Base-by-base conservation (phyloP, 768 basidiomycete genomes). In the Neoboletus brunneissimus region DNA sequence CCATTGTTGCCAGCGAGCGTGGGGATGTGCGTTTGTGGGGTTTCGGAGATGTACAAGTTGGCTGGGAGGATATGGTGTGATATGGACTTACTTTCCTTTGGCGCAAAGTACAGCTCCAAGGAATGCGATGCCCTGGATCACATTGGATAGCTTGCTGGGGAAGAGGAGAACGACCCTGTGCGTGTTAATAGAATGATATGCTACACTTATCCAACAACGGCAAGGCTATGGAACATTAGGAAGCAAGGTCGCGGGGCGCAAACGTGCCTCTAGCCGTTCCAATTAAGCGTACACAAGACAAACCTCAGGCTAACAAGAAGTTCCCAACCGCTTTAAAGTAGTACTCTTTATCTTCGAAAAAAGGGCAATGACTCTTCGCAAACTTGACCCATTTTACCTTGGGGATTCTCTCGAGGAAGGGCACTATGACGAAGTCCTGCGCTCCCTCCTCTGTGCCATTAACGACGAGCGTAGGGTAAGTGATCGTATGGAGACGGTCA, bases 401-500 rank as follows among this genome's bases (percentile, higher is more conserved):
- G 8, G 64, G 64, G 15, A 71, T 67, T 0, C 64, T 61, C 48
- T 64, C 57, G 46, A 76, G 67, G 42, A 70, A 76, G 0, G 75
- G 76, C 11, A 47, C 55, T 4, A 72, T 46, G 16, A 65, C 67
- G 22, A 60, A 62, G 54, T 78, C 75, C 20, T 68, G 63, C 49
- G 72, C 73, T 29, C 66, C 63, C 47, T 78, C 78, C 58, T 73
- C 64, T 7, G 64, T 54, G 5, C 72, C 73, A 32, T 77, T 77
- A 29, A 69, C 68, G 7, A 76, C 61, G 42, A 82, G 64, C 1
- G 73, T 75, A 0, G 77, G 75, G 8, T 70, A 67, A 18, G 58
- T 51, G 31, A 81, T 77, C 27, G 67, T 73, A 56, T 72, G 66
- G 11, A 81, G 61, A 18, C 75, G 72, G 35, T 77, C 74, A 9